Evolutionary conservation across 2,329 filamentous ascomycete species (phyloP).

Genomic region (Paradendryphiella salina): DNA sequence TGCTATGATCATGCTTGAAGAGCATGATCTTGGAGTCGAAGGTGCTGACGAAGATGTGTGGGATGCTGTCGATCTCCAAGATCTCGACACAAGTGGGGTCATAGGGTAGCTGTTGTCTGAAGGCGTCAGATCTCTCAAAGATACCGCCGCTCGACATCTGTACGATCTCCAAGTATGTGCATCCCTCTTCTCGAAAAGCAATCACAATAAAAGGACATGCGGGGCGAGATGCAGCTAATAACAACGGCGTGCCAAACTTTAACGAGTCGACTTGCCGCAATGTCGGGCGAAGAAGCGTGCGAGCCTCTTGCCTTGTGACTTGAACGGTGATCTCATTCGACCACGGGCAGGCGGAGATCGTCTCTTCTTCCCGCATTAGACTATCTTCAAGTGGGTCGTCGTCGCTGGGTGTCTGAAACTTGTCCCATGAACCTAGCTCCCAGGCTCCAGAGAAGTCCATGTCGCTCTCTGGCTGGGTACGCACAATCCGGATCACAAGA

Average conservation of each 20-base stretch:
- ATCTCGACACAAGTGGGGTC: slow-evolving; percentile 45
- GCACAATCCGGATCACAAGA: slow-evolving; percentile 33
- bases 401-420: slow-evolving; percentile 26
- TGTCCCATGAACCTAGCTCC: slow-evolving; percentile 34
- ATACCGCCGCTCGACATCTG: slow-evolving; percentile 21
- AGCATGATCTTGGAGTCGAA: slow-evolving; percentile 30
- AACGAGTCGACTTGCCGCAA: slow-evolving; percentile 22
- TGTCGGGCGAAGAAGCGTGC: slow-evolving; percentile 27
- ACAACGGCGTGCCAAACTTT: slow-evolving; percentile 21
- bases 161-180: slow-evolving; percentile 30
- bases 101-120: slow-evolving; percentile 21
- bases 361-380: slow-evolving; percentile 38
- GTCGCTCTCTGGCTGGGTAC: slow-evolving; percentile 25
- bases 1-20: slow-evolving; percentile 17
- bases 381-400: slow-evolving; percentile 28
- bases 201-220: slow-evolving; percentile 24
- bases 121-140: slow-evolving; percentile 14
- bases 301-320: slow-evolving; percentile 33
- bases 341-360: slow-evolving; percentile 34
- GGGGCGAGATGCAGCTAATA: slow-evolving; percentile 27
- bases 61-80: slow-evolving; percentile 21
- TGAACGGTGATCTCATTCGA: slow-evolving; percentile 33
- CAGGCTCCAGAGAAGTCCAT: slow-evolving; percentile 26
- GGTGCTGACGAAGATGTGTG: slow-evolving; percentile 37
- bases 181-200: slow-evolving; percentile 23